Conservation (phyloP, 345 rosid genomes). For the Melaleuca alternifolia region DNA sequence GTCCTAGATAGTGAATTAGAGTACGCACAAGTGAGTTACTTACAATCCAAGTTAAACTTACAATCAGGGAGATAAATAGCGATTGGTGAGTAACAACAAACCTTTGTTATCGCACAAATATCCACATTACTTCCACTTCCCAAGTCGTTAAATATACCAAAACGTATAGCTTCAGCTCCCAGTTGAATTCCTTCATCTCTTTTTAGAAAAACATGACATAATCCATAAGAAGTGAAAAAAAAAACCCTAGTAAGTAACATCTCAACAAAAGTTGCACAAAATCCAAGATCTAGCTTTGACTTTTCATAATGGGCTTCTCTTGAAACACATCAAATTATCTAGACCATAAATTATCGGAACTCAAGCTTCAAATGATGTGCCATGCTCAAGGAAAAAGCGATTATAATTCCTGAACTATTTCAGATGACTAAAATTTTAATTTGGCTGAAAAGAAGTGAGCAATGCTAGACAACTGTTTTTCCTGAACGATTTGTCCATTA, state of each 20-base stretch:
- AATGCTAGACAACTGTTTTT: background rate
- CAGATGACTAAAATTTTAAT: background rate
- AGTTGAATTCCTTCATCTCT: conserved; percentile 16
- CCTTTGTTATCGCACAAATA: conserved; percentile 16
- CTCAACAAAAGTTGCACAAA: background rate
- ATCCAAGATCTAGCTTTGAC: background rate
- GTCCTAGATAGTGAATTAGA: no score
- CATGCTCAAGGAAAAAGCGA: background rate
- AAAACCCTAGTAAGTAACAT: background rate
- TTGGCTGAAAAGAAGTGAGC: background rate
- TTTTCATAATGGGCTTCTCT: background rate
- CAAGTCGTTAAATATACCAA: conserved; percentile 59
- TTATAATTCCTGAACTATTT: background rate
- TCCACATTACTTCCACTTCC: conserved; percentile 18
- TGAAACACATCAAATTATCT: background rate
- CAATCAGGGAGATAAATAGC: background rate
- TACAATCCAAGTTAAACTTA: no score
- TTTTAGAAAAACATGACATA: background rate
- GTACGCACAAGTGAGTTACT: no score
- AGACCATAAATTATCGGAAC: background rate
- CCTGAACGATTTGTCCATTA: background rate
- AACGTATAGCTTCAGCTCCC: conserved; percentile 12
- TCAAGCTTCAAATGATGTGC: background rate
- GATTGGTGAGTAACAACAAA: background rate
- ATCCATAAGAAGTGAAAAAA: background rate